A percentile compares a stretch with the other conserved stretches of the same genome.
phyloP scores from a whole-genome alignment of 495 filamentous ascomycete species.

The Bombardia bombarda region DNA sequence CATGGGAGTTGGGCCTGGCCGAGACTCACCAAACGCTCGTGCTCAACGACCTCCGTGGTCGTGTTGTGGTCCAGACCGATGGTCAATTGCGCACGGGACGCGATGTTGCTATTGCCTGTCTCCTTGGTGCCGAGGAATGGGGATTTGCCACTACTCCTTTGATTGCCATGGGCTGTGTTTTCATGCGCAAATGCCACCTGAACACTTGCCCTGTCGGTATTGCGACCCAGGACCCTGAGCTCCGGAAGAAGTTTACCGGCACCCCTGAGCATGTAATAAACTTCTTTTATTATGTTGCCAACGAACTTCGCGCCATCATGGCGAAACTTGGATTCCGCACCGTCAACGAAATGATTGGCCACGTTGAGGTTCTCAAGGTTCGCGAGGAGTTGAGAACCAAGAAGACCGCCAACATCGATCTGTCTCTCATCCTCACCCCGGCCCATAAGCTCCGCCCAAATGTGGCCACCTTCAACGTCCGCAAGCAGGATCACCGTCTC shows the following conservation, averaged over 20 bases:
- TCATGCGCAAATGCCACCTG: slow-evolving; percentile 68
- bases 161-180: slow-evolving; percentile 96
- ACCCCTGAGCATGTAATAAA: slow-evolving; percentile 98
- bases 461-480: slow-evolving; percentile 96
- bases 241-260: slow-evolving; percentile 90
- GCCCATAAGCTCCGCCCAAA: slow-evolving; percentile 94
- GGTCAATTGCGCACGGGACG: slow-evolving; percentile 91
- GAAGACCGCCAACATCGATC: slow-evolving; percentile 91
- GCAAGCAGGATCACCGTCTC: slow-evolving; percentile 94
- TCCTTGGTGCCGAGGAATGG: slow-evolving; percentile 96
- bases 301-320: slow-evolving; percentile 98
- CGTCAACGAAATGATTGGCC: slow-evolving; percentile 98
- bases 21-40: slow-evolving; percentile 99
- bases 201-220: slow-evolving; percentile 97
- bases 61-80: slow-evolving; percentile 96
- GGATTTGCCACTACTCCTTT: slow-evolving; percentile 96
- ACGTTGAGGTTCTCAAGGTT: slow-evolving; percentile 77
- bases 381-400: slow-evolving; percentile 80
- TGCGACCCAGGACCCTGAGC: slow-evolving; percentile 90
- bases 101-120: slow-evolving; percentile 91
- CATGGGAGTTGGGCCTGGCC: slow-evolving; percentile 96
- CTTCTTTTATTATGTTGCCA: slow-evolving; percentile 99
- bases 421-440: slow-evolving; percentile 92
- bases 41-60: slow-evolving; percentile 92
- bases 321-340: slow-evolving; percentile 90